These are phyloP conservation scores for Macroventuria anomochaeta DNA, from an alignment of 2,329 filamentous ascomycete genomes.

Conservation along the genomic window DNA sequence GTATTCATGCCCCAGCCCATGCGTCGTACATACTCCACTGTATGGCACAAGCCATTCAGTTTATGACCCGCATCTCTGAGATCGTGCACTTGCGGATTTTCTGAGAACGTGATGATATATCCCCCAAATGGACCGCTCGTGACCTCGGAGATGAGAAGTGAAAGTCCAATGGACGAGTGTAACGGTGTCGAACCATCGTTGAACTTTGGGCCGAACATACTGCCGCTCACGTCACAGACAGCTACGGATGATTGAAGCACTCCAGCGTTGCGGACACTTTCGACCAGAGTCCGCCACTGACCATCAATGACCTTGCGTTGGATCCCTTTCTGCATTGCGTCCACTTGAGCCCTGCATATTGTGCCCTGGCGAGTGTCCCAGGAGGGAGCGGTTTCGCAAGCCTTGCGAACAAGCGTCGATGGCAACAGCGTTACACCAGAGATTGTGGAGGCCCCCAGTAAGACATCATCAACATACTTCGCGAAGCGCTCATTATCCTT, in stretches of 20 bases:
- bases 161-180: neutral
- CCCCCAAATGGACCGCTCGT: neutral
- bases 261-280: conserved; percentile 63
- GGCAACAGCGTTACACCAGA: conserved; percentile 64
- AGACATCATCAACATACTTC: conserved; percentile 58
- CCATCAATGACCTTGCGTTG: conserved; percentile 52
- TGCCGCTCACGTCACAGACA: conserved; percentile 64
- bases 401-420: conserved; percentile 54
- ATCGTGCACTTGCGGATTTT: neutral
- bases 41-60: neutral
- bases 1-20: neutral
- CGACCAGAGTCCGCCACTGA: conserved; percentile 65
- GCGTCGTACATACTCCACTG: neutral
- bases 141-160: neutral
- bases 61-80: neutral
- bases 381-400: neutral
- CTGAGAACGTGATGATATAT: neutral
- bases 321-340: no score
- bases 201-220: conserved; percentile 55
- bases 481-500: conserved; percentile 61
- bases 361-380: no score
- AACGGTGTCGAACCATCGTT: neutral
- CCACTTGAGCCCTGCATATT: no score
- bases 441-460: conserved; percentile 57
- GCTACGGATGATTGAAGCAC: conserved; percentile 61